Evolutionary conservation across 108 stramenopile species (phyloP).

Genomic region (Cyclotella kingstonii): DNA sequence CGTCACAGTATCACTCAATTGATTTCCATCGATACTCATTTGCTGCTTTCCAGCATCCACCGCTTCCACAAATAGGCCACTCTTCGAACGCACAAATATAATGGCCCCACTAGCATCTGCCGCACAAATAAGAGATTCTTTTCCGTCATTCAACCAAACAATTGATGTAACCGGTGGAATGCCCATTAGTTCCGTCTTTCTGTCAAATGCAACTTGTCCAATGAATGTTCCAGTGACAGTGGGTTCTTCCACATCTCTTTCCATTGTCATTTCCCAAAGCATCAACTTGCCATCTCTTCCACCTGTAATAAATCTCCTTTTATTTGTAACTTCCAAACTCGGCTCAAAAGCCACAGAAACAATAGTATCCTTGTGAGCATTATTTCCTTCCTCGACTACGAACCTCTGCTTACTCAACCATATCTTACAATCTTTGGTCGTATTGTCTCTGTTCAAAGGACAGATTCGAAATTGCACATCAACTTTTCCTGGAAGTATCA

Average conservation of each 20-base stretch:
- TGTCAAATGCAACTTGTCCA: neutral
- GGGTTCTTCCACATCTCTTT: neutral
- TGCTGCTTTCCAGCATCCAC: too few species aligned
- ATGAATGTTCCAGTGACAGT: neutral
- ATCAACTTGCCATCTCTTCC: constrained; percentile 62
- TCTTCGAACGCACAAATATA: neutral
- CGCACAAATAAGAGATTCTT: constrained; percentile 18
- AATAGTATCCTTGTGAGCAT: constrained; percentile 58
- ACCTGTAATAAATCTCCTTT: constrained; percentile 39
- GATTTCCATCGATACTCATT: too few species aligned
- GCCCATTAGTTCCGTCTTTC: neutral
- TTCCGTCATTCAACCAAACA: constrained; percentile 6
- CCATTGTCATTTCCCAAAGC: constrained; percentile 54
- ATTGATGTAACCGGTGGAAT: constrained; percentile 27
- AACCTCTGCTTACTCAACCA: constrained; percentile 24
- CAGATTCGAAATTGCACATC: constrained; percentile 45
- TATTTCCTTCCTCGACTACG: constrained; percentile 22
- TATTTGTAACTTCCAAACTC: neutral
- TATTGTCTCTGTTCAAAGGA: neutral
- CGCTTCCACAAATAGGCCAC: constrained; percentile 27
- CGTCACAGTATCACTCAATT: neutral
- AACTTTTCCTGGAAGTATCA: constrained; percentile 46
- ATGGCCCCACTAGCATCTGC: constrained; percentile 52
- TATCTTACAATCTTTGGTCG: neutral
- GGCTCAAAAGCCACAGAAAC: constrained; percentile 49